Base-by-base conservation (phyloP, 1,139 yeast species). In the Sugiyamaella japonica region DNA sequence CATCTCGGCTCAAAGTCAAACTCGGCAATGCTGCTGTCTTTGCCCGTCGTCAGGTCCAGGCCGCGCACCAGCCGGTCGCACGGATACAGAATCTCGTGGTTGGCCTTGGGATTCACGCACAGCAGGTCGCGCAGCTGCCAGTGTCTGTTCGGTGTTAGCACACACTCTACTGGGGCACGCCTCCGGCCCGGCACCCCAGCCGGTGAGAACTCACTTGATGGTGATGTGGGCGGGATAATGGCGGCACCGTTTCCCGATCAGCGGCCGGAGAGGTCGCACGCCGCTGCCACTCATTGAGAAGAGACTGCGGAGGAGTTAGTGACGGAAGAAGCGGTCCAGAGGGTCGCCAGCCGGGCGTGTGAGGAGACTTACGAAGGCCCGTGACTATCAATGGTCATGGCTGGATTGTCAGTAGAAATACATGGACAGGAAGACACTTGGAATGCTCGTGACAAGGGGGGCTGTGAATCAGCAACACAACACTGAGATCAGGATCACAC, bases 51-150 rank as follows among this genome's bases (percentile, higher is more conserved):
- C 37, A 81, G 70, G 56, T 79, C 75, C 8, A 83, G 67, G 12
- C 73, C 63, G 57, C 77, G 75, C 28, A 83, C 73, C 23, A 73
- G 64, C 55, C 76, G 76, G 48, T 79, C 79, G 55, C 73, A 72
- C 0, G 85, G 82, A 62, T 80, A 83, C 37, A 78, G 69, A 12
- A 82, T 71, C 49, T 77, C 75, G 20, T 41, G 29, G n/a, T 32
- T 51, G 17, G 25, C 25, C 0, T 79, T 69, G 0, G 77, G 73
- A 16, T 76, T 73, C 54, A 61, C 60, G 44, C 85, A 82, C 23
- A 89, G 74, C 64, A 90, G 76, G 66, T 90, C 95, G 48, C 96
- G 76, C 42, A 90, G 74, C 68, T 90, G 97, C 96, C 97, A 90
- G 73, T 90, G 97, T 54, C 65, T 62, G 12, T 15, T 5, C 3